Evolutionary conservation across 345 rosid species (phyloP), one percentile per base, ranked within the genome.

Genomic region (Anacardium occidentale): DNA sequence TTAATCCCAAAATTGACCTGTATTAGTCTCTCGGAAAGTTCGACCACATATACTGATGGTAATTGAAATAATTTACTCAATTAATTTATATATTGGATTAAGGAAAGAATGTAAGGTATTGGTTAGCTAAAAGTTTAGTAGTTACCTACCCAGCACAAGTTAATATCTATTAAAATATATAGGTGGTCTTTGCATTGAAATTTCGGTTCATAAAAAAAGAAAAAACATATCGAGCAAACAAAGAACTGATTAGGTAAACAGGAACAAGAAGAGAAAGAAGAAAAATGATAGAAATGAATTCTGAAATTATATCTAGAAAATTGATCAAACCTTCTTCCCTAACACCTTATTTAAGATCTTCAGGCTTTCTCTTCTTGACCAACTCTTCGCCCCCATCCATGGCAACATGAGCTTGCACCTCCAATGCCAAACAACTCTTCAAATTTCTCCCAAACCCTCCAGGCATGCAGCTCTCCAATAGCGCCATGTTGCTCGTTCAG

Each of bases 361-460:
- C 76, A 77, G 66, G 12, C 48, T 77, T 11, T 77, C 76, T 45
- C 65, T 72, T 26, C 52, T 77, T 0, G 80, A 77, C 37, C 76
- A 77, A 40, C 22, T 78, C 34, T 37, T 78, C 15, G 66, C 75
- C 3, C 29, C 26, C 22, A 0, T 64, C 53, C 62, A 74, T 52
- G 75, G 70, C 62, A 69, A 64, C 42, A 64, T 74, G 60, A 69
- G 69, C 74, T 61, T 78, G 48, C 72, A 56, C 81, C 50, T 47
- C 68, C 21, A 40, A 5, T 34, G n/a, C 5, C 6, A 3, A 4
- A 34, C 7, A 13, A 50, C 9, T 44, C 44, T 24, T 3, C 54
- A 13, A 53, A 37, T 24, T 50, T 56, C 26, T 37, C 64, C 10
- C 40, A 73, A 26, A 66, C 42, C 5, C 75, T 78, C 10, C 70